Evolutionary conservation across 306 rosid species (phyloP).

Genomic region (Senna siamea): DNA sequence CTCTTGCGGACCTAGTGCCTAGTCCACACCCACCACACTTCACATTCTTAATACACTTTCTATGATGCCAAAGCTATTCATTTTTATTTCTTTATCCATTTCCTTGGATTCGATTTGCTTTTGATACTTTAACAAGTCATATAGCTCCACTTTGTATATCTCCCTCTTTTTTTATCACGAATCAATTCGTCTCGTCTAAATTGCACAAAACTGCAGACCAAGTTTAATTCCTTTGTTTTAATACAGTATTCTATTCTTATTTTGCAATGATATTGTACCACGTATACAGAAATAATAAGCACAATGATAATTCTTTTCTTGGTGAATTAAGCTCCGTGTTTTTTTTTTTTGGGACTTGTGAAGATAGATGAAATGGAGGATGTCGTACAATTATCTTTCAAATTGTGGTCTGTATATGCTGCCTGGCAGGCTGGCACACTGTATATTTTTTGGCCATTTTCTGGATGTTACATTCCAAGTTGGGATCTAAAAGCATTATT

Average conservation of each 20-base stretch:
- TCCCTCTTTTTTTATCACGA: not conserved
- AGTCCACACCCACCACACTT: slow-evolving; percentile 44
- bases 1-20: slow-evolving; percentile 43
- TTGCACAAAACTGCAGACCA: too few relatives aligned
- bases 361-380: not conserved
- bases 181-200: not conserved
- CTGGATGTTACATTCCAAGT: not conserved
- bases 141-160: not conserved
- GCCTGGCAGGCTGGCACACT: not conserved
- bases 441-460: not conserved
- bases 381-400: not conserved
- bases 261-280: too few relatives aligned
- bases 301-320: too few relatives aligned
- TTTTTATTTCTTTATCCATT: not conserved
- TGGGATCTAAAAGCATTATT: not conserved
- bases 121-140: slow-evolving; percentile 50
- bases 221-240: too few relatives aligned
- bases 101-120: slow-evolving; percentile 70
- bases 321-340: not conserved
- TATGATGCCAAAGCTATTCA: slow-evolving; percentile 34
- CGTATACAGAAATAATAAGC: too few relatives aligned
- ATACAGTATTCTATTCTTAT: too few relatives aligned
- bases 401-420: not conserved
- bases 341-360: not conserved
- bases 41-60: slow-evolving; percentile 30